Base-by-base conservation (phyloP, 1,284 basidiomycete species). In the Cerioporus squamosus region DNA sequence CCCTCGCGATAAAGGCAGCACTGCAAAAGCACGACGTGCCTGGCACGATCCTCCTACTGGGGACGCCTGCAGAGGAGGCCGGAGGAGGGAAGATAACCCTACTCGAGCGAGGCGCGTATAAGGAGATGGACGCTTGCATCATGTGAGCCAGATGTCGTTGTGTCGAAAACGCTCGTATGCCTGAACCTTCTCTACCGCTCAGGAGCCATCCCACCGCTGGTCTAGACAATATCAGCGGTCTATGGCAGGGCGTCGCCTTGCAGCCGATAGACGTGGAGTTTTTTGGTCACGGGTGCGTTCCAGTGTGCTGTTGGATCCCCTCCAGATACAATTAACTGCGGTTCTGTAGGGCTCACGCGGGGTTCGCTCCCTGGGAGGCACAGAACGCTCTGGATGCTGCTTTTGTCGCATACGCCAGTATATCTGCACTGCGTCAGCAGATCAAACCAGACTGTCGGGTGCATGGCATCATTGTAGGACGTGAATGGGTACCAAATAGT, bases 311-410 rank as follows among this genome's bases (percentile, higher is more conserved):
- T 18, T 6, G 5, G 18, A 9, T 5, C 38, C n/a, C 40, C 15
- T 12, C 8, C n/a, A 12, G 10, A 3, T 45, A 9, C 1, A 2
- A 5, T 24, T 20, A 20, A 31, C 23, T 20, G 12, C 29, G 10
- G 2, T 18, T 53, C 38, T 20, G 58, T 61, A 90, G 90, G 44
- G 86, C 90, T 20, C 91, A 93, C 69, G 91, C 91, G 14, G 87
- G 84, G 26, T 82, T 80, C 36, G 81, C 88, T 3, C 91, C 90
- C 17, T 93, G 91, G 91, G 90, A 94, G 73, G 94, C 88, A 23
- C 81, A 83, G 58, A 95, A 95, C 69, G 93, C 93, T 5, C 82
- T 93, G 43, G 93, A 94, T 71, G 94, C 92, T 0, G 93, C 90
- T 2, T 88, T 93, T 66, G 74, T 91, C 17, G 89, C 91, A 2